Conservation (phyloP, 2,329 filamentous ascomycete species). For the Fusarium illudens region DNA sequence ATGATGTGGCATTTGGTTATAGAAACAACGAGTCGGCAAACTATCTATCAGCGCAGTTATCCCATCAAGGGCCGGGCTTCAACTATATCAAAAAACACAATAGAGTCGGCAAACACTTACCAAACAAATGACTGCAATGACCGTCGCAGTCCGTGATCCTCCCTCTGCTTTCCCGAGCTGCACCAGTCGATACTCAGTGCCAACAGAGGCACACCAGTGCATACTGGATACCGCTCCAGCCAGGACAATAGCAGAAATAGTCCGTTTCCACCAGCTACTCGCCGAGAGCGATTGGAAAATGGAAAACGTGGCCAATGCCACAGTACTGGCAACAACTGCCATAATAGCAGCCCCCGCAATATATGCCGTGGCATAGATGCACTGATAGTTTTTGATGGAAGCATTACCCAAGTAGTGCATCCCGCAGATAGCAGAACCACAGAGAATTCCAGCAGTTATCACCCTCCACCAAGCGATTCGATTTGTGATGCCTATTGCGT, state of each 20-base stretch:
- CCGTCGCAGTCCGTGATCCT: too few species aligned
- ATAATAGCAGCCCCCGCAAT: conserved; percentile 75
- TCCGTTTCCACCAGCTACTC: conserved; percentile 77
- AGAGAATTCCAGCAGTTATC: conserved; percentile 69
- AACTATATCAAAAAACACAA: too few species aligned
- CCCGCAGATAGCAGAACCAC: conserved; percentile 77
- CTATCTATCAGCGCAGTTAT: too few species aligned
- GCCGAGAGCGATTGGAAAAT: conserved; percentile 78
- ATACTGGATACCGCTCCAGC: conserved; percentile 81
- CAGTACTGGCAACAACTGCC: conserved; percentile 73
- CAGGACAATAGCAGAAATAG: conserved; percentile 70
- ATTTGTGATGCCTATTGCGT: conserved; percentile 68
- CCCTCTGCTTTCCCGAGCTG: too few species aligned
- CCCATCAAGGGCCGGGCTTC: too few species aligned
- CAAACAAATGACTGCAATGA: conserved; percentile 76
- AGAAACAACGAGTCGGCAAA: too few species aligned
- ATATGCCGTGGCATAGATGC: conserved; percentile 65
- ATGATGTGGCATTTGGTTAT: too few species aligned
- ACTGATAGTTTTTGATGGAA: conserved; percentile 78
- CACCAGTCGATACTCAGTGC: conserved; percentile 74
- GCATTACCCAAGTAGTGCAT: conserved; percentile 89
- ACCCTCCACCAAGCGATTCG: conserved; percentile 66
- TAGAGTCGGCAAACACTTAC: too few species aligned
- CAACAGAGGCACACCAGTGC: conserved; percentile 82
- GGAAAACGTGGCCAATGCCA: conserved; percentile 79